Evolutionary conservation across 2,329 filamentous ascomycete genomes (phyloP).

Genomic region (Elsinoe perseae): DNA sequence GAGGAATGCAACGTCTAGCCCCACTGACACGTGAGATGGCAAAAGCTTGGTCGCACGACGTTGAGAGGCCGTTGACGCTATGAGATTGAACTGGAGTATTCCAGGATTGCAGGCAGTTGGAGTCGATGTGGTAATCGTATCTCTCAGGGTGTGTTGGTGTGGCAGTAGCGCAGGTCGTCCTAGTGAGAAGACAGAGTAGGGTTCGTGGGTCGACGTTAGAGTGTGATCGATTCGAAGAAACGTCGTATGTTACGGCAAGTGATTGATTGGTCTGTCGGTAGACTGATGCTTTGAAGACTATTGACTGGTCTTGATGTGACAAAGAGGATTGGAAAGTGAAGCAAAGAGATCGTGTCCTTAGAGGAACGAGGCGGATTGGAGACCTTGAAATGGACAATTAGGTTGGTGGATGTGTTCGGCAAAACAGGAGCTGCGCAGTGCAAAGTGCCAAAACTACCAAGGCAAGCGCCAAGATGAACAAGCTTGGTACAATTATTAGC

Average conservation of each 20-base stretch:
- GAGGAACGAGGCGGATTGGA: background rate
- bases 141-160: background rate
- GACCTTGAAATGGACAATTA: background rate
- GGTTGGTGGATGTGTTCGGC: background rate
- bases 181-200: background rate
- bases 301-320: background rate
- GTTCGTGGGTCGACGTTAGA: background rate
- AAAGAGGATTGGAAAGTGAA: background rate
- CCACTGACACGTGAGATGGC: constrained; percentile 13
- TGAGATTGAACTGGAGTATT: background rate
- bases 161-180: background rate
- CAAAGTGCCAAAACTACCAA: background rate
- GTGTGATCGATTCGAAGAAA: background rate
- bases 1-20: constrained; percentile 11
- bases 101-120: constrained; percentile 6
- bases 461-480: background rate
- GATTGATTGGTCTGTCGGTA: background rate
- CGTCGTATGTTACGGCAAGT: background rate
- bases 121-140: background rate
- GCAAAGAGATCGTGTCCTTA: background rate
- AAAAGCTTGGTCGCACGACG: constrained; percentile 4
- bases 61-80: constrained; percentile 10
- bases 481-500: background rate
- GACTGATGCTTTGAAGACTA: background rate
- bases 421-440: background rate